Base-by-base conservation (phyloP, 495 filamentous ascomycete genomes). In the Trypethelium eluteriae region DNA sequence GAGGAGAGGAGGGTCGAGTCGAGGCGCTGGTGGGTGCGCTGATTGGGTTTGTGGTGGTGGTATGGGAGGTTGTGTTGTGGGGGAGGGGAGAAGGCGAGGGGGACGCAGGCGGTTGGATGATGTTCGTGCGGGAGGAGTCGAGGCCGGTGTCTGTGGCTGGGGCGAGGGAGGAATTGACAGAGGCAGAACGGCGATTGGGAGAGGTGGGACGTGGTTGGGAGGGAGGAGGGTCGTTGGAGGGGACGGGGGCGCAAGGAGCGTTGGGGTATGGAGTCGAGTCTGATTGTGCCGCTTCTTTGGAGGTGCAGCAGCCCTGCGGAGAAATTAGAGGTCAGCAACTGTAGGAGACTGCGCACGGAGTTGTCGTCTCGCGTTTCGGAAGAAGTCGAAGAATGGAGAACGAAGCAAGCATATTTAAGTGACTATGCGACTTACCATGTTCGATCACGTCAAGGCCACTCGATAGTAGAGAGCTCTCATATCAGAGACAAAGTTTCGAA, bases 11-110 rank as follows among this genome's bases (percentile, higher is more conserved):
- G 12, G 59, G 65, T 57, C 25, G 25, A 25, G 25, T 25, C 25
- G 25, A 25, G 25, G 67, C 64, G 59, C 69, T 64, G 64, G 62
- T 63, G 69, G 53, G 18, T 64, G 39, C 64, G 32, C 62, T 50
- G 18, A 25, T 35, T 69, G 69, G 10, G 68, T 70, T 9, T 7
- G 9, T 18, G 39, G 38, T n/a, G 46, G 46, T 56, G 18, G 67
- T 25, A 25, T 44, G 66, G 34, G 32, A 64, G 57, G 46, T 38
- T 36, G 36, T 14, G 61, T 56, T 39, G 25, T 47, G 46, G 71
- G 68, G 57, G 50, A 39, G 64, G 47, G 57, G 49, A 18, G 41
- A 41, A 34, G 62, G 32, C 63, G 46, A n/a, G 35, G 46, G 59
- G 25, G 39, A 41, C 35, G 6, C 10, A 32, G 65, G 62, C n/a